Evolutionary conservation across 2,329 filamentous ascomycete genomes (phyloP).

Genomic region (Diaporthe aspalathi): DNA sequence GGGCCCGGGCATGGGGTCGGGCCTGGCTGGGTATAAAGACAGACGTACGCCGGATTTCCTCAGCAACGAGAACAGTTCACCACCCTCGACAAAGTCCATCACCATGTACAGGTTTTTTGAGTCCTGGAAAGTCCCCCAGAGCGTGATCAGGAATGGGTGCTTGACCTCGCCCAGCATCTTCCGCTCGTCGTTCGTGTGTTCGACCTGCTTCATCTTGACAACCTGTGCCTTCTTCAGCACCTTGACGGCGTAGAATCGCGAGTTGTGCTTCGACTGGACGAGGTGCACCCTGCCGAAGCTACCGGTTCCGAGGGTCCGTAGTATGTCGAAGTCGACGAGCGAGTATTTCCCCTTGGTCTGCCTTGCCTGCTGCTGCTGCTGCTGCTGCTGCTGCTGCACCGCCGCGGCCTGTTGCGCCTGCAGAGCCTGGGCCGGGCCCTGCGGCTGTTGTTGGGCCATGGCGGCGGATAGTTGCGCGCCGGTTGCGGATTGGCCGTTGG

Average conservation of each 20-base stretch:
- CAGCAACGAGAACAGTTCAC: conserved; percentile 94
- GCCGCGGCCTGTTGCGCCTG: conserved; percentile 40
- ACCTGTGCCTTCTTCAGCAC: conserved; percentile 98
- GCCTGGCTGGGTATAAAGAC: background rate
- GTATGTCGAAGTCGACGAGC: conserved; percentile 87
- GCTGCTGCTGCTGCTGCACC: conserved; percentile 14
- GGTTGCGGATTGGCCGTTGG: conserved; percentile 43
- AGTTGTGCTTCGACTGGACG: conserved; percentile 97
- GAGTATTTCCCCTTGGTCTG: conserved; percentile 98
- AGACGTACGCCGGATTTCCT: conserved; percentile 86
- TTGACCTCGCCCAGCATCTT: conserved; percentile 97
- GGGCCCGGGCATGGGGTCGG: background rate
- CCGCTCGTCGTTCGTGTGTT: conserved; percentile 98
- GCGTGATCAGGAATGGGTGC: conserved; percentile 95
- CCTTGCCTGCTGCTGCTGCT: conserved; percentile 56
- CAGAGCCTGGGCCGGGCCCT: conserved; percentile 44
- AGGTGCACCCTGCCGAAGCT: conserved; percentile 97
- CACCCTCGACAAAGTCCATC: conserved; percentile 99
- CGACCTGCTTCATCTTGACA: conserved; percentile 99
- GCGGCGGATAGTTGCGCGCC: conserved; percentile 45
- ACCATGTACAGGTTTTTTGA: conserved; percentile 98
- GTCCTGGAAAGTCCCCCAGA: conserved; percentile 99
- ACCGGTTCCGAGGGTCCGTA: conserved; percentile 93
- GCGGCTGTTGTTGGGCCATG: conserved; percentile 53
- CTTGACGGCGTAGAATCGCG: conserved; percentile 98